phyloP scores from a whole-genome alignment of 1,284 basidiomycete species.

The Ganoderma resinaceum region DNA sequence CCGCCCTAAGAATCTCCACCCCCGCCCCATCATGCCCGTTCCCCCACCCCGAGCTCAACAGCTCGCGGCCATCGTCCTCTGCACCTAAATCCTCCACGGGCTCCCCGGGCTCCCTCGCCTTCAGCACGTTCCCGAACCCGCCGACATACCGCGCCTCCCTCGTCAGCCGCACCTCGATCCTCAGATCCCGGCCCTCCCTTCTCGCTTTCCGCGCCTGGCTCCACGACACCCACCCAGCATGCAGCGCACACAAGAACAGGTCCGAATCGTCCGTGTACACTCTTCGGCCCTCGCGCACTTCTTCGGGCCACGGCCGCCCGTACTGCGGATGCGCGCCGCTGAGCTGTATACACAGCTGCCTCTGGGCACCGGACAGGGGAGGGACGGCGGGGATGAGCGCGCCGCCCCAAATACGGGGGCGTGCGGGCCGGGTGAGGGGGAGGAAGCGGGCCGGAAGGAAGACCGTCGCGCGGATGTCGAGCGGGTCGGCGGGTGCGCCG shows the following conservation, averaged over 20 bases:
- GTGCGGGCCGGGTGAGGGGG: slow-evolving; percentile 55
- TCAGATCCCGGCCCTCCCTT: slow-evolving; percentile 59
- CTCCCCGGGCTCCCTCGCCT: slow-evolving; percentile 31
- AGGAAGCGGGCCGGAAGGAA: slow-evolving; percentile 66
- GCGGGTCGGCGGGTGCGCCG: slow-evolving; percentile 38
- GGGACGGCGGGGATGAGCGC: slow-evolving; percentile 52
- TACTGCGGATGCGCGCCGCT: slow-evolving; percentile 32
- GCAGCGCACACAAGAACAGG: slow-evolving; percentile 76
- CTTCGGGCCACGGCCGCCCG: slow-evolving; percentile 34
- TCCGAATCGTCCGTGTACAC: slow-evolving; percentile 81
- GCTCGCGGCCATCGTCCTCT: slow-evolving; percentile 64
- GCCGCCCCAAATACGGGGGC: slow-evolving; percentile 72
- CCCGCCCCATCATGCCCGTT: slow-evolving; percentile 78
- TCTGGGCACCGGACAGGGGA: slow-evolving; percentile 39
- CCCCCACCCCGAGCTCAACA: slow-evolving; percentile 76
- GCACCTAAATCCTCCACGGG: slow-evolving; percentile 42
- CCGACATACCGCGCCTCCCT: slow-evolving; percentile 53
- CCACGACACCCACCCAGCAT: slow-evolving; percentile 71
- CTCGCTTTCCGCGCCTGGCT: slow-evolving; percentile 57
- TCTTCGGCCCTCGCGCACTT: slow-evolving; percentile 44
- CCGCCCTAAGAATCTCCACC: slow-evolving; percentile 68
- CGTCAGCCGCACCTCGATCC: slow-evolving; percentile 56
- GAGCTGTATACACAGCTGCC: slow-evolving; percentile 39
- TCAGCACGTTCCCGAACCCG: slow-evolving; percentile 37
- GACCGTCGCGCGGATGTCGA: slow-evolving; percentile 66